Evolutionary conservation across 805 yeast species (phyloP), one percentile per base, ranked within the genome.

Genomic region (Candida glaebosa): DNA sequence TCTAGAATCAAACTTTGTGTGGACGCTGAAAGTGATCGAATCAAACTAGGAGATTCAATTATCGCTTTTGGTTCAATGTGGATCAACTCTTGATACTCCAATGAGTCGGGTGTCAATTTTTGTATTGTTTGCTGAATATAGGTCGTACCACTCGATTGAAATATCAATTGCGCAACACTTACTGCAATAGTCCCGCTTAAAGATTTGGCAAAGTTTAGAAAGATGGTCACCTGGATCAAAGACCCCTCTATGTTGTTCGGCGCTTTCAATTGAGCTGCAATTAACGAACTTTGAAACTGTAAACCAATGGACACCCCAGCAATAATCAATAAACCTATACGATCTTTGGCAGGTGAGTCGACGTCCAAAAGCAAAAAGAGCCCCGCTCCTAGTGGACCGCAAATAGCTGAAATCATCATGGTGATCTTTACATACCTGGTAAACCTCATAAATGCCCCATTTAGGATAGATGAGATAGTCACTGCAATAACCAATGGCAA

Each of bases 231-330:
- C 39, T 60, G 41, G 38, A 67, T 67, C 48, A 66, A 51, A 4
- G 69, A 58, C 1, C 72, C 71, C 2, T 61, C 62, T 17, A 65
- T 46, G 39, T 60, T 46, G 5, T 55, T 56, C 0, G 73, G 72
- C 1, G 72, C 69, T 39, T 52, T 51, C 37, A 67, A 42, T 43
- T 67, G 73, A 7, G 67, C 61, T 7, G 68, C 52, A n/a, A 67
- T 45, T 18, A 66, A 41, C 1, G 68, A 49, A 42, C 63, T 53
- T 43, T 67, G 73, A 46, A 67, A 66, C 43, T 56, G 67, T 32
- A 65, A 45, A 0, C 73, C 72, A 17, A 60, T 54, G 0, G 71
- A 50, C 14, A 67, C 49, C 28, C 72, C 73, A 12, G 50, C 45
- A 14, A 61, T 49, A 6, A 68, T 60, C 10, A 65, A 51, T 3